Evolutionary conservation across 306 rosid species (phyloP).

Genomic region (Carpinus fangiana): DNA sequence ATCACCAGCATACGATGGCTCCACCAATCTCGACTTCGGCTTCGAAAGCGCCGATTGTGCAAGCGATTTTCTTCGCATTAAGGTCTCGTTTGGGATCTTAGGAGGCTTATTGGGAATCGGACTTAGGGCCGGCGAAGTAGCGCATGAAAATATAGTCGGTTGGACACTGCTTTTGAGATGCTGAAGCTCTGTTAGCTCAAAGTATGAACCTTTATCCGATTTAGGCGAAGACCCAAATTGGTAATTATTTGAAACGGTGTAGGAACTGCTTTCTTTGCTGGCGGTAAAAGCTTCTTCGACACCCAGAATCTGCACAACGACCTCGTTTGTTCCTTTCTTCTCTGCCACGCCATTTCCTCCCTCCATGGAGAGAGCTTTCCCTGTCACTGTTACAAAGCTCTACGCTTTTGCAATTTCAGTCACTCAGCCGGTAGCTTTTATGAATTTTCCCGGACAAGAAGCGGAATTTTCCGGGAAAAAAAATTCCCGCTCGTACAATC

Average conservation of each 20-base stretch:
- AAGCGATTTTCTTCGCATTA: conserved; percentile 28
- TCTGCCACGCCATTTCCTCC: conserved; percentile 33
- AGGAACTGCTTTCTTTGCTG: conserved; percentile 17
- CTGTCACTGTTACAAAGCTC: neutral
- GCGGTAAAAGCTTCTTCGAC: conserved; percentile 17
- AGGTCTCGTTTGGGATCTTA: conserved; percentile 30
- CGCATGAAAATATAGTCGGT: conserved; percentile 21
- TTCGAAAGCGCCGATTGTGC: conserved; percentile 52
- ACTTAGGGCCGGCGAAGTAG: conserved; percentile 33
- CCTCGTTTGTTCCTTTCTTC: conserved; percentile 48
- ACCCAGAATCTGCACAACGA: conserved; percentile 51
- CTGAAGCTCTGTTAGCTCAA: conserved; percentile 38
- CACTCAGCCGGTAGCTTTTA: neutral
- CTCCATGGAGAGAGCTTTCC: conserved; percentile 29
- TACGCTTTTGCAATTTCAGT: neutral
- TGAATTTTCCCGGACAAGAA: neutral
- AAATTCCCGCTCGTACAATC: neutral
- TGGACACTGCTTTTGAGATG: conserved; percentile 18
- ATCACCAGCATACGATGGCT: conserved; percentile 40
- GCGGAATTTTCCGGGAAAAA: neutral
- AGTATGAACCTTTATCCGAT: conserved; percentile 22
- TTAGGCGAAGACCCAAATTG: conserved; percentile 33
- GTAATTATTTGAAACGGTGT: conserved; percentile 22
- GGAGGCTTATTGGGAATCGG: conserved; percentile 37
- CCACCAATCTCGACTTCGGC: conserved; percentile 68